Conservation (phyloP, 2,329 filamentous ascomycete species). For the Colletotrichum tropicicola region DNA sequence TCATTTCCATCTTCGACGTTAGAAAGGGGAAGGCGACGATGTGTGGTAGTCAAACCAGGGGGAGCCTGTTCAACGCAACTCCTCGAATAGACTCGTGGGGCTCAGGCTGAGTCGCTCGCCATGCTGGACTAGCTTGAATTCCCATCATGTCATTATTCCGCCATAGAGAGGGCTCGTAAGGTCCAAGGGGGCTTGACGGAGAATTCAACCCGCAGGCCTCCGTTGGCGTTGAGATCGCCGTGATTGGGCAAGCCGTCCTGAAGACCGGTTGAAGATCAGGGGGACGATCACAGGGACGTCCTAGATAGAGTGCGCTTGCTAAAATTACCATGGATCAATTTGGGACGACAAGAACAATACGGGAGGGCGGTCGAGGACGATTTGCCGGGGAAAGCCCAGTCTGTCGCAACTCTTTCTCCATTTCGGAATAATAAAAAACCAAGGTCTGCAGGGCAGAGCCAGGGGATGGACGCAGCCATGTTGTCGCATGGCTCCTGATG, state of each 20-base stretch:
- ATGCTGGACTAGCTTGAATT: not conserved
- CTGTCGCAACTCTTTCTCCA: not conserved
- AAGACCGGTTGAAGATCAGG: slow-evolving; percentile 30
- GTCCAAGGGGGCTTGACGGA: not conserved
- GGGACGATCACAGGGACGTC: slow-evolving; percentile 24
- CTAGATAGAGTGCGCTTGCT: slow-evolving; percentile 5
- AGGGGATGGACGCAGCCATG: slow-evolving; percentile 5
- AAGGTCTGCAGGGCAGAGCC: not conserved
- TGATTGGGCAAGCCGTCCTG: not conserved
- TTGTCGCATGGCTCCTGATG: not conserved
- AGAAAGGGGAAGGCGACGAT: not conserved
- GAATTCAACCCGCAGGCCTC: not conserved
- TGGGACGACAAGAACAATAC: slow-evolving; percentile 23
- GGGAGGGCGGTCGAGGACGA: not conserved
- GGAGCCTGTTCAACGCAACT: not conserved
- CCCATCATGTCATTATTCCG: slow-evolving; percentile 1
- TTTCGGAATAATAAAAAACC: slow-evolving; percentile 1
- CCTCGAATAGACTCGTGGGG: slow-evolving; percentile 19
- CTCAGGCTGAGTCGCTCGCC: slow-evolving; percentile 7
- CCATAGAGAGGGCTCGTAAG: not conserved
- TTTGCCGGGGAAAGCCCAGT: not conserved
- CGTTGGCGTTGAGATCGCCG: slow-evolving; percentile 5
- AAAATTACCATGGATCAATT: slow-evolving; percentile 3
- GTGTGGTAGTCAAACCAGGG: not conserved
- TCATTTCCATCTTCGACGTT: not conserved